These are phyloP conservation scores for Lyophyllum semitale DNA, from an alignment of 768 basidiomycete species.

Conservation along the genomic window DNA sequence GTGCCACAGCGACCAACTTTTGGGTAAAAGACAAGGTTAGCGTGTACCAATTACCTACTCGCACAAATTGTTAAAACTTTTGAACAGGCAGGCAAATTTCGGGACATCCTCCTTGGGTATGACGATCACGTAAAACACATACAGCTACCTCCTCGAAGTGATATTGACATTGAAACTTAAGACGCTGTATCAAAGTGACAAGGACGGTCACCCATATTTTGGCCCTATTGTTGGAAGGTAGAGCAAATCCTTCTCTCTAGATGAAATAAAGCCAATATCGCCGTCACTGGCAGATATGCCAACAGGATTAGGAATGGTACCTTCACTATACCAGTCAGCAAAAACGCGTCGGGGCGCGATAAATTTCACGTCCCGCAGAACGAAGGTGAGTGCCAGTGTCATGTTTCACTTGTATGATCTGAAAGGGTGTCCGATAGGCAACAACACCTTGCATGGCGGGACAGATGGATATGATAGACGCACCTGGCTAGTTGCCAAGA, in stretches of 20 bases:
- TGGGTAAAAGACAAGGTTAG: constrained; percentile 48
- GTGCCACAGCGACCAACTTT: constrained; percentile 45
- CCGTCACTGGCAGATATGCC: constrained; percentile 33
- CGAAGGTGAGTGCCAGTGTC: constrained; percentile 30
- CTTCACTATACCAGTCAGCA: constrained; percentile 44
- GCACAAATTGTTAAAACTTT: background rate
- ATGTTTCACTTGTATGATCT: background rate
- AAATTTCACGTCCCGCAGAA: constrained; percentile 41
- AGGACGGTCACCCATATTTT: constrained; percentile 39
- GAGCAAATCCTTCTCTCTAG: background rate
- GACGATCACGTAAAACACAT: constrained; percentile 37
- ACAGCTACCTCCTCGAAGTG: background rate
- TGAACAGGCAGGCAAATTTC: constrained; percentile 34
- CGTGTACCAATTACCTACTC: background rate
- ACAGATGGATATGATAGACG: constrained; percentile 45
- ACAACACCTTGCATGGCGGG: constrained; percentile 50
- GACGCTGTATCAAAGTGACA: constrained; percentile 35
- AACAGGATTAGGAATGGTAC: constrained; percentile 45
- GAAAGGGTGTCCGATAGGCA: constrained; percentile 24
- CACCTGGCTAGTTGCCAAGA: constrained; percentile 37
- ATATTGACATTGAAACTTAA: constrained; percentile 3
- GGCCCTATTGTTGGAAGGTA: constrained; percentile 44
- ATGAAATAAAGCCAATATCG: too few species aligned
- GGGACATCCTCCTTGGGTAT: constrained; percentile 50
- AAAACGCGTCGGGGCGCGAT: constrained; percentile 36